A percentile compares a stretch with the other conserved stretches of the same genome.
Evolutionary conservation across 139 green algal genomes (phyloP).

Genomic region (Nannochloris sp.): DNA sequence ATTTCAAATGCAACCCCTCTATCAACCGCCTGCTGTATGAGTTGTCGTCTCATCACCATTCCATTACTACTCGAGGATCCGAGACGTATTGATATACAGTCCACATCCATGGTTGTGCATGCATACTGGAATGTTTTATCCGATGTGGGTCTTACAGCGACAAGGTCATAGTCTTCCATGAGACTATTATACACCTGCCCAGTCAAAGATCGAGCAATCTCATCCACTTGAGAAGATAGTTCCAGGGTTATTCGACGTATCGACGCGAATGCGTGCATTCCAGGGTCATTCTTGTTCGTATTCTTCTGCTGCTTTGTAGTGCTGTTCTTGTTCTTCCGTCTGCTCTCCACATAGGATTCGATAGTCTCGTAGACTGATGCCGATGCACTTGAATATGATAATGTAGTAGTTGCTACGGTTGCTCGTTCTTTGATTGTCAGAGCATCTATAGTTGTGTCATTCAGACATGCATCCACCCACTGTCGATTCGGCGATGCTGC

Average conservation of each 20-base stretch:
- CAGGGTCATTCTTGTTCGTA: too few species aligned
- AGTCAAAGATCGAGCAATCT: background rate
- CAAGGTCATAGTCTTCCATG: slow-evolving; percentile 41
- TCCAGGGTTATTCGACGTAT: background rate
- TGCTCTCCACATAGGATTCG: too few species aligned
- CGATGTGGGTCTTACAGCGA: slow-evolving; percentile 44
- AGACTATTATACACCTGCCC: background rate
- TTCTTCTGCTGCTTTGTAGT: too few species aligned
- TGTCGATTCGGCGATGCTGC: too few species aligned
- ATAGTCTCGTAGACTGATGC: too few species aligned
- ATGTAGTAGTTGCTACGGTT: too few species aligned
- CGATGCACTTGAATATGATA: too few species aligned
- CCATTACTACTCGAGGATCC: slow-evolving; percentile 28
- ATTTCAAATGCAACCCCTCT: slow-evolving; percentile 62
- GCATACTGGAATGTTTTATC: slow-evolving; percentile 38
- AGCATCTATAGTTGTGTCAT: too few species aligned
- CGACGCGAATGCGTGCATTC: too few species aligned
- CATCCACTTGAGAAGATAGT: background rate
- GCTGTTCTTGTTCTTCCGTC: too few species aligned
- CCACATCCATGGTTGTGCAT: slow-evolving; percentile 45
- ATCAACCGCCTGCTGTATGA: slow-evolving; percentile 33
- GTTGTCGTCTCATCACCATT: slow-evolving; percentile 24
- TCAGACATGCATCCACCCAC: too few species aligned
- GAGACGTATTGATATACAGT: slow-evolving; percentile 55
- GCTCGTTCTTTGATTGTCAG: too few species aligned